Conservation (phyloP, 176 grass and related monocot genomes). For the Coix lacrymajobi region DNA sequence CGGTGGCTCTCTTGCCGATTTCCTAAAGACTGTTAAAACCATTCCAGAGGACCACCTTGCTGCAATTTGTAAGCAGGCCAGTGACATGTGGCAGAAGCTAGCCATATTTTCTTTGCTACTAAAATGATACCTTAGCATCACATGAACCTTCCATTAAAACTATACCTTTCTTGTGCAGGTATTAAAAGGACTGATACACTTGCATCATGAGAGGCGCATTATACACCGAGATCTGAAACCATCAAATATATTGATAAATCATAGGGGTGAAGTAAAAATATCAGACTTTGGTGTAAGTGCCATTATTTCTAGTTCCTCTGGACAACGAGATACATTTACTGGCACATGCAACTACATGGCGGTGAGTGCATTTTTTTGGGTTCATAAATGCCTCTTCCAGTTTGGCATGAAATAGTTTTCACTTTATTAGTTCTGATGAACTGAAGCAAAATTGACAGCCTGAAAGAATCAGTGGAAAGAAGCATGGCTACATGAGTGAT, state of each 20-base stretch:
- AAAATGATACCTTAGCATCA: not conserved
- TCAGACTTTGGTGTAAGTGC: constrained; percentile 98
- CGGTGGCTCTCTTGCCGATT: constrained; percentile 78
- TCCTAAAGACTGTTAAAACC: constrained; percentile 74
- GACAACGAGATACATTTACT: constrained; percentile 73
- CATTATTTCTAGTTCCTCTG: constrained; percentile 75
- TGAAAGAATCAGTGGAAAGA: constrained; percentile 80
- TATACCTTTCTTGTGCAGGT: constrained; percentile 43
- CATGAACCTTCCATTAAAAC: not conserved
- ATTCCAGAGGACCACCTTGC: constrained; percentile 87
- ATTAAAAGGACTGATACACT: constrained; percentile 67
- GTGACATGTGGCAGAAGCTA: constrained; percentile 35
- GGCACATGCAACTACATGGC: constrained; percentile 94
- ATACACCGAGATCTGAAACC: constrained; percentile 97
- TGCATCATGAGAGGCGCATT: constrained; percentile 75
- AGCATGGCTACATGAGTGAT: constrained; percentile 78
- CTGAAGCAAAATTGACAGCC: constrained; percentile 48
- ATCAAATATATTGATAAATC: constrained; percentile 96
- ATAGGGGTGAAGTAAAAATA: constrained; percentile 94
- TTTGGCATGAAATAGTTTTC: not conserved
- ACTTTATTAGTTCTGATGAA: not conserved
- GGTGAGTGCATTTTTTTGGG: constrained; percentile 38
- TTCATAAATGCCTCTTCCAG: not conserved
- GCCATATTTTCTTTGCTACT: not conserved
- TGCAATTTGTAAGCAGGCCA: constrained; percentile 97